Base-by-base conservation (phyloP, 805 yeast species). In the Tetrapisispora iriomotensis region DNA sequence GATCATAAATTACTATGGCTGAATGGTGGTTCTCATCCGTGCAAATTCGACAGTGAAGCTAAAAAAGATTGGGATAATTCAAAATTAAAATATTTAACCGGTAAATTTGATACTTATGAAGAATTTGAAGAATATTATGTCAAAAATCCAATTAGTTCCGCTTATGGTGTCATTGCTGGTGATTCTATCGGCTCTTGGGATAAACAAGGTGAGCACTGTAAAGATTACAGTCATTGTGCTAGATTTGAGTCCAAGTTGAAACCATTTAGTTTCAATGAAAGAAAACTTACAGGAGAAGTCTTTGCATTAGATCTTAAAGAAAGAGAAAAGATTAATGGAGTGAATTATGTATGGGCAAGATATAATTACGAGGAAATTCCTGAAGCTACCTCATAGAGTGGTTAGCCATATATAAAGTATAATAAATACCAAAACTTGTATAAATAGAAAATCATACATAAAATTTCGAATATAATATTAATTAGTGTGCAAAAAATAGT, bases 1-100 rank as follows among this genome's bases (percentile, higher is more conserved):
- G 41, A 41, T 9, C 34, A 38, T 2, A 26, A 34, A 6, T 35
- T 49, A 38, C 25, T 47, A 14, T 49, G 54, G 54, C 18, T 45
- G 8, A 49, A 49, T 38, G 50, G 51, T 22, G 54, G 54, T n/a
- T 38, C 48, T 10, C 38, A 39, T n/a, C 31, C 42, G 23, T 49
- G 54, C 38, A 48, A 48, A 33, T 38, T 37, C 24, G 30, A 40
- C 6, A 39, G 17, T 17, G 29, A 25, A 8, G 42, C 46, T 12
- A 37, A 44, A 22, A 33, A 29, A 4, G 54, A 46, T 34, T 47
- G 48, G 48, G 37, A 42, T 1, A 33, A 36, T 21, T 37, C 40
- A 2, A 28, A 29, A 3, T 33, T 38, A 8, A 43, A 38, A 29
- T 23, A 33, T 6, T 37, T 39, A 19, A 39, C 18, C 6, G 14